Conservation (phyloP, 2,329 filamentous ascomycete genomes). For the Colletotrichum tropicale region DNA sequence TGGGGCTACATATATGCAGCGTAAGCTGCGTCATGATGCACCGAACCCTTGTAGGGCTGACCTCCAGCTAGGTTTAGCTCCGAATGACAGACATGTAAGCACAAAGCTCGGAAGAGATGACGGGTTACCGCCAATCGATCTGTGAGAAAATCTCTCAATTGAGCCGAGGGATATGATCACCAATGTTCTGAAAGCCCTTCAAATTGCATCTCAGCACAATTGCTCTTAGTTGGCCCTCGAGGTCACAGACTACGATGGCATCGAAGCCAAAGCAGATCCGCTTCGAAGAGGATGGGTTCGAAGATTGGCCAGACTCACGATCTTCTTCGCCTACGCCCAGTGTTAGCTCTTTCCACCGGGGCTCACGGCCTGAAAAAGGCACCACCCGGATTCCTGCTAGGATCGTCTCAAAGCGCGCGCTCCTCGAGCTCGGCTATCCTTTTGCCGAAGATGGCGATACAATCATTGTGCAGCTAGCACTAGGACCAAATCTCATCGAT, state of each 20-base stretch:
- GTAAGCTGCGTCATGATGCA: not conserved
- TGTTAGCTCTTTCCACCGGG: not conserved
- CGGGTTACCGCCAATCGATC: not conserved
- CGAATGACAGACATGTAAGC: not conserved
- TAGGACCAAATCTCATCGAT: conserved; percentile 90
- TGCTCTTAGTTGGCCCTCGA: not conserved
- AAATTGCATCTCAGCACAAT: not conserved
- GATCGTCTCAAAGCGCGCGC: conserved; percentile 78
- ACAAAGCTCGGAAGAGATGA: not conserved
- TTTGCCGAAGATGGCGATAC: conserved; percentile 85
- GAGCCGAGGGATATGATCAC: not conserved
- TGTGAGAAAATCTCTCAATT: not conserved
- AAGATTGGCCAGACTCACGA: not conserved
- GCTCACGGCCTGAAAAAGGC: conserved; percentile 69
- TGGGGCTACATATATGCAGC: not conserved
- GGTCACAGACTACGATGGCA: not conserved
- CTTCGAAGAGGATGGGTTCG: not conserved
- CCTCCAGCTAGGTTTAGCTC: not conserved
- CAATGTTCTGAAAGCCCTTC: not conserved
- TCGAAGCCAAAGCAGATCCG: not conserved
- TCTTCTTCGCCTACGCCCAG: not conserved
- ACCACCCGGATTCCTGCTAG: conserved; percentile 87
- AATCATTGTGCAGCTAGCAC: conserved; percentile 79
- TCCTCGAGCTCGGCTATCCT: conserved; percentile 85
- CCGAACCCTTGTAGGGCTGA: not conserved